phyloP scores from a whole-genome alignment of 768 basidiomycete genomes.

The Hydnomerulius pinastri region DNA sequence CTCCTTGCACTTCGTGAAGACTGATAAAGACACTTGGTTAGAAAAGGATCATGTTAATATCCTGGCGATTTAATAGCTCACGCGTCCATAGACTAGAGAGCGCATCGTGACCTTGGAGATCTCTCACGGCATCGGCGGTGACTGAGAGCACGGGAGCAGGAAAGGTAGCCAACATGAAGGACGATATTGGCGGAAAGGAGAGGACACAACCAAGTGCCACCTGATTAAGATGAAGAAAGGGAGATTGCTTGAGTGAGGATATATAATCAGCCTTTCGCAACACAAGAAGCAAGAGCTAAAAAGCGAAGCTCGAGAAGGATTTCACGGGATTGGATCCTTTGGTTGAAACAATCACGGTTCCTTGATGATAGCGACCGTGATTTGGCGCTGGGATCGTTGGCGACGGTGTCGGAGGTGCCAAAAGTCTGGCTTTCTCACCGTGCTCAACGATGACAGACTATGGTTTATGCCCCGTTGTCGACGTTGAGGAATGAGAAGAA shows the following conservation, averaged over 20 bases:
- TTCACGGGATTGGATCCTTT: constrained; percentile 15
- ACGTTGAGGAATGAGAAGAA: constrained; percentile 23
- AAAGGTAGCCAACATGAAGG: constrained; percentile 50
- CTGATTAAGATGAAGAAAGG: constrained; percentile 7
- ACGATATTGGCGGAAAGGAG: constrained; percentile 12
- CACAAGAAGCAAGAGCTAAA: constrained; percentile 17
- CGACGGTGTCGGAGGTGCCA: background rate
- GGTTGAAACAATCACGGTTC: constrained; percentile 31
- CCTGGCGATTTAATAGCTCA: constrained; percentile 33
- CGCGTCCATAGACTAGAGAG: constrained; percentile 69
- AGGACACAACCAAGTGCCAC: background rate
- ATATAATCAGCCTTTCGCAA: constrained; percentile 20
- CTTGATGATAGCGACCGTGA: constrained; percentile 24
- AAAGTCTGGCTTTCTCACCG: constrained; percentile 14
- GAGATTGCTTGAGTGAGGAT: constrained; percentile 14
- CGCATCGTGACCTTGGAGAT: constrained; percentile 69
- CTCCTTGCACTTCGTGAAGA: constrained; percentile 84
- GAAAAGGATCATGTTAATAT: constrained; percentile 4
- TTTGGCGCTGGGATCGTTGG: constrained; percentile 22
- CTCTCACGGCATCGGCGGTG: constrained; percentile 62
- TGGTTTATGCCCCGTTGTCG: constrained; percentile 9
- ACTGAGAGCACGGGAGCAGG: constrained; percentile 69
- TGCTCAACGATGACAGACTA: background rate
- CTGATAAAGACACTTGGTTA: constrained; percentile 38
- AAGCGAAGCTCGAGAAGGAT: constrained; percentile 11